Percentiles rank a stretch among this genome's conserved stretches.
Evolutionary conservation across 1,139 yeast species (phyloP).

Genomic region (Kluyveromyces sp.): DNA sequence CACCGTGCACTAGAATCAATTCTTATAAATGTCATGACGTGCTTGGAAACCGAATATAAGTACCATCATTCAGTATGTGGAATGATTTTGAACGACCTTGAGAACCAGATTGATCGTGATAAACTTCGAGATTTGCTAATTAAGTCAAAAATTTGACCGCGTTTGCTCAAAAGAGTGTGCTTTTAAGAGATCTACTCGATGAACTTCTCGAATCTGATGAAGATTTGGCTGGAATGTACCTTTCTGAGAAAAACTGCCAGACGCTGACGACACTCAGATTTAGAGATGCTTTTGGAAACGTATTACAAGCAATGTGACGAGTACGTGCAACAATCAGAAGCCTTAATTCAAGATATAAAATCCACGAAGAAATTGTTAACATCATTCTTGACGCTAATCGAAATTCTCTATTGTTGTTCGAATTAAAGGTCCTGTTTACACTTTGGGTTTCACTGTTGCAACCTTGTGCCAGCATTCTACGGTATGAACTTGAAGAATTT

Average conservation of each 20-base stretch:
- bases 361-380: constrained; percentile 92
- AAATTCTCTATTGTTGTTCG: constrained; percentile 85
- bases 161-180: constrained; percentile 57
- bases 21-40: constrained; percentile 74
- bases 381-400: constrained; percentile 92
- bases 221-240: constrained; percentile 77
- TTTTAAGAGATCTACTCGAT: constrained; percentile 65
- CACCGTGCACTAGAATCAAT: constrained; percentile 86
- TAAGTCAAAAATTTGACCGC: constrained; percentile 56
- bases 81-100: constrained; percentile 53
- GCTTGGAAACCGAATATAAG: constrained; percentile 77
- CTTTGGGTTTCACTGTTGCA: constrained; percentile 80
- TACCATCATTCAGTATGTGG: constrained; percentile 66
- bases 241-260: constrained; percentile 28
- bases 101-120: constrained; percentile 61
- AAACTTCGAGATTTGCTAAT: constrained; percentile 59
- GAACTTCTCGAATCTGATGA: constrained; percentile 80
- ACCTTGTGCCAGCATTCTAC: constrained; percentile 73
- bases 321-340: constrained; percentile 88
- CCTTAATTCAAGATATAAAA: constrained; percentile 71
- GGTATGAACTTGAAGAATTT: constrained; percentile 94
- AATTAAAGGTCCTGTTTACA: constrained; percentile 75
- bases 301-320: constrained; percentile 95
- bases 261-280: constrained; percentile 54
- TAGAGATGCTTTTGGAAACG: constrained; percentile 85